Percentiles rank a stretch among this genome's conserved stretches.
These are phyloP conservation scores for Cercophora newfieldiana DNA, from an alignment of 495 filamentous ascomycete genomes.

Conservation along the genomic window DNA sequence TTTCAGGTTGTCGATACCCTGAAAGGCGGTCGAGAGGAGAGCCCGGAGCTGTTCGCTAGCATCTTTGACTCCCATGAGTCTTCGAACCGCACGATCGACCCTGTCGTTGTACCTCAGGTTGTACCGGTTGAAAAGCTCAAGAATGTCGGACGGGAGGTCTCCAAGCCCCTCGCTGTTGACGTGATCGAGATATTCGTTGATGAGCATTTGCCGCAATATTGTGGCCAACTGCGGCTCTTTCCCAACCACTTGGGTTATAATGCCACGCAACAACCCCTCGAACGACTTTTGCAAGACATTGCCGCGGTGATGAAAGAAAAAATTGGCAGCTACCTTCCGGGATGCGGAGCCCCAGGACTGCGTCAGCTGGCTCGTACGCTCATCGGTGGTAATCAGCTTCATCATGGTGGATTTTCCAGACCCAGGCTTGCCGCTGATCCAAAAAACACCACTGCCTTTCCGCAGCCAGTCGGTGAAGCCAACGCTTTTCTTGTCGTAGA, in stretches of 20 bases:
- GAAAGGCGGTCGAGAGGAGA: too few relatives aligned
- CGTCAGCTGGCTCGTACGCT: slow-evolving; percentile 5
- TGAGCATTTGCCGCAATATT: background rate
- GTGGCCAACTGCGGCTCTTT: background rate
- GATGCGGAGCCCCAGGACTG: background rate
- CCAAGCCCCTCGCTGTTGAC: background rate
- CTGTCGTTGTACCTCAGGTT: too few relatives aligned
- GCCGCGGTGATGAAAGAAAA: slow-evolving; percentile 23
- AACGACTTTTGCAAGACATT: slow-evolving; percentile 40
- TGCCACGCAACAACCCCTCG: slow-evolving; percentile 39
- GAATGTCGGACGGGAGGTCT: background rate
- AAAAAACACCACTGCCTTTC: slow-evolving; percentile 26
- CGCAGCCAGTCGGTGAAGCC: slow-evolving; percentile 13
- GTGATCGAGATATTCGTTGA: background rate
- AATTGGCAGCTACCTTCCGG: background rate
- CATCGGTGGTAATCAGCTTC: slow-evolving; percentile 35
- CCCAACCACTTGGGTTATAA: background rate
- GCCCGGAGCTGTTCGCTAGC: too few relatives aligned
- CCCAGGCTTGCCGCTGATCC: slow-evolving; percentile 53
- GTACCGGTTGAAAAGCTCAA: too few relatives aligned
- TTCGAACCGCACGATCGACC: too few relatives aligned
- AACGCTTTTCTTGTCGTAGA: background rate
- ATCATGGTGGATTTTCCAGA: slow-evolving; percentile 55
- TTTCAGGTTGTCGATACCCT: too few relatives aligned
- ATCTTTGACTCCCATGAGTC: too few relatives aligned